phyloP scores from a whole-genome alignment of 257 asterid genomes.

The Solanum acaule region DNA sequence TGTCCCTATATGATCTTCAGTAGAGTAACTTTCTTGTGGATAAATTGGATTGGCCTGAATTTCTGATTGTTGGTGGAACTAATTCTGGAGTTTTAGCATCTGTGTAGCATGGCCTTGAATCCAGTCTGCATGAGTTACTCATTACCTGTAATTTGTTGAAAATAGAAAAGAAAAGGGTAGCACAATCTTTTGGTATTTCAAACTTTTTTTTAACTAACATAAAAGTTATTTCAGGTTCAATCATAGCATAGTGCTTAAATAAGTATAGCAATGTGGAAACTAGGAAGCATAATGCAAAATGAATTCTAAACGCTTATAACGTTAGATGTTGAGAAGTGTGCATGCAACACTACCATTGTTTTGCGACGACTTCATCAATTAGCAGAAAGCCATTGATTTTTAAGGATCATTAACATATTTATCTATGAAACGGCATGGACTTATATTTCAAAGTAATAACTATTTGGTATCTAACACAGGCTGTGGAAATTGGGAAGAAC shows the following conservation, averaged over 20 bases:
- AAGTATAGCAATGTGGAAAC: neutral
- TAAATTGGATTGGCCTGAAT: neutral
- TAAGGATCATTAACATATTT: neutral
- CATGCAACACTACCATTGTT: neutral
- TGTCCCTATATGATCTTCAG: neutral
- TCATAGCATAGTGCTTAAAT: neutral
- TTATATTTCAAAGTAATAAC: neutral
- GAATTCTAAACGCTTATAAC: neutral
- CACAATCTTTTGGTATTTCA: neutral
- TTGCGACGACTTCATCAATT: neutral
- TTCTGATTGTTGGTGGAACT: neutral
- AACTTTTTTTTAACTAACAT: neutral
- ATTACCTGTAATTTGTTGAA: neutral
- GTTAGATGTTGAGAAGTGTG: neutral
- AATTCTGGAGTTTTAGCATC: neutral
- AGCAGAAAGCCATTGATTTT: neutral
- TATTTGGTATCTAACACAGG: conserved; percentile 28
- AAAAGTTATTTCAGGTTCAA: neutral
- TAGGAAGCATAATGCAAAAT: neutral
- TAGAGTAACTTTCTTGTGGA: neutral
- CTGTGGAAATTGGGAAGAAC: conserved; percentile 73
- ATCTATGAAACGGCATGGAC: neutral
- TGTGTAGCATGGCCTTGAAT: neutral
- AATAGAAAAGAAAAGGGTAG: neutral
- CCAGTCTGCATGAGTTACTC: neutral